Base-by-base conservation (phyloP, 108 stramenopile genomes). In the Cylindrotheca closterium region DNA sequence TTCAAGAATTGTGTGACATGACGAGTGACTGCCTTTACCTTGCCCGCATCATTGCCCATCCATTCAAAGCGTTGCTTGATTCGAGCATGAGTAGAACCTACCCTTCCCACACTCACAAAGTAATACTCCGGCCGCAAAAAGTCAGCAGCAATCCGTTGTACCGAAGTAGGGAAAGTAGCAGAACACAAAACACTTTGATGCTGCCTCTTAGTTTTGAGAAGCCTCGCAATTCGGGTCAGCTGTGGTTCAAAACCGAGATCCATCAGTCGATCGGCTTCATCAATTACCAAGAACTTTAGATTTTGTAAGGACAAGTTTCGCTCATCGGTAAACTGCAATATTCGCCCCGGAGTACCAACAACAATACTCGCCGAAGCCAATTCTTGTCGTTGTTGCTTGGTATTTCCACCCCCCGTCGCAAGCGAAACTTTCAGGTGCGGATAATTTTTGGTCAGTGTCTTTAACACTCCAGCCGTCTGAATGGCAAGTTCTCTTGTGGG, bases 231-330 rank as follows among this genome's bases (percentile, higher is more conserved):
- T 59, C 77, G 17, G 22, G 17, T 60, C 73, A 73, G 49, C 78
- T 94, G 91, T 7, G 88, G 87, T 49, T 89, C 93, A 68, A 94
- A 93, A 10, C 93, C 93, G 71, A 94, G 64, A 68, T 96, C 91
- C 45, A 95, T 79, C 89, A 94, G 92, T 7, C 92, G 64, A 78
- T 96, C 96, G 1, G 94, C 92, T 69, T 96, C 96, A 70, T 96
- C 96, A 32, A 95, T 63, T 1, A 96, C 88, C 26, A 96, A 79
- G 73, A 81, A 84, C 33, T 68, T 58, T 27, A 89, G n/a, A 67
- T 92, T 87, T 68, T 89, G 84, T 55, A 97, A 74, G 29, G 92
- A 89, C 42, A 97, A 54, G 60, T 81, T 92, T 8, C 69, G 71
- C 60, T 68, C 70, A 50, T 96, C 90, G 29, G 95, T 58, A 64